Evolutionary conservation across 371 early-diverging fungal genomes (phyloP), one percentile per base, ranked within the genome.

Genomic region (Lichtheimia hyalospora): DNA sequence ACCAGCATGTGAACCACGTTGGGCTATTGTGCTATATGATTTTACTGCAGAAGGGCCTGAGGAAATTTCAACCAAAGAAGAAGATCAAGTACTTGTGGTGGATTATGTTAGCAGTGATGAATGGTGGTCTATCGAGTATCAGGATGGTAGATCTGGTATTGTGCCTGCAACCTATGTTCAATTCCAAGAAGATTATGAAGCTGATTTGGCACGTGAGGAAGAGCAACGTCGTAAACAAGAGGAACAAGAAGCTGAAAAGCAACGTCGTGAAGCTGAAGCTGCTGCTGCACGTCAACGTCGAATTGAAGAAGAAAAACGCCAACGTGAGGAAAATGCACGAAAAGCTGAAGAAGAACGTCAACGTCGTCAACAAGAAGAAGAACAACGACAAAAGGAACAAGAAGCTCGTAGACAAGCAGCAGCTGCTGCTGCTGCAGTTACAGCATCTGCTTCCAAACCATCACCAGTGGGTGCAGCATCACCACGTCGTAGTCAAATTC

Each of bases 41-140:
- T 95, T 93, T 67, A 70, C 82, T 13, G 88, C 91, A 0, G 79
- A 85, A 53, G 87, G 83, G 25, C 86, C 84, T 1, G 95, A 90
- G 57, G 94, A 95, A 66, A 68, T 93, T 14, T 69, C 79, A 21
- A 88, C 93, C 3, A 70, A 69, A 4, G 92, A 90, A 64, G 81
- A 87, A 55, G 92, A 94, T 34, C 84, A 87, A 41, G 72, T 94
- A 12, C 77, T 90, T 69, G 86, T 92, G 2, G 62, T 87, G 13
- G 92, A 93, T 67, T 84, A 86, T 69, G 84, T 87, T 7, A 87
- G 87, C 57, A 83, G 81, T 59, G 81, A 88, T 13, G 92, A 92
- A 16, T 92, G 92, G 94, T 89, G 88, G 88, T 83, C 73, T 62
- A 71, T 71, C 28, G 75, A 76, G 34, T 69, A 77, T 49, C 64